These are phyloP conservation scores for Solanum dulcamara DNA, from an alignment of 257 asterid species.

Conservation along the genomic window DNA sequence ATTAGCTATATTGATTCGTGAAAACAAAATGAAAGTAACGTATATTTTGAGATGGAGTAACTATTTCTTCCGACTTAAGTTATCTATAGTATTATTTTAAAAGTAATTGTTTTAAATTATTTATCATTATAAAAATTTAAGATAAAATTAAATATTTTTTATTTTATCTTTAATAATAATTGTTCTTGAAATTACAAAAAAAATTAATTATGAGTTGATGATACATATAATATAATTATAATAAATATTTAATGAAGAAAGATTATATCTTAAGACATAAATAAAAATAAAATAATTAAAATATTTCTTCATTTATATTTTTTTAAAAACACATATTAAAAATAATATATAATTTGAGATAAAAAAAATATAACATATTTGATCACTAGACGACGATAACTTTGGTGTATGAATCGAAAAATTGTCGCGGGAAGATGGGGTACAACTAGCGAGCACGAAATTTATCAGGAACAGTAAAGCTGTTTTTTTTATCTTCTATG, in stretches of 20 bases:
- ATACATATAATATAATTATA: too few species aligned
- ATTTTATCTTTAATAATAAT: too few species aligned
- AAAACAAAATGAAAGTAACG: not conserved
- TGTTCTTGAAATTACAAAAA: too few species aligned
- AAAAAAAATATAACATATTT: not conserved
- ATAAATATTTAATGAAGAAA: too few species aligned
- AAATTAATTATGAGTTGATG: too few species aligned
- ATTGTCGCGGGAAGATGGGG: constrained; percentile 6
- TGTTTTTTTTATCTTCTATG: constrained; percentile 8
- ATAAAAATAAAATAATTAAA: too few species aligned
- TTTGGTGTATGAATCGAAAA: constrained; percentile 13
- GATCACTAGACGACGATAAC: not conserved
- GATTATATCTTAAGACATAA: too few species aligned
- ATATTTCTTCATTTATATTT: not conserved
- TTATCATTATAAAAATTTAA: too few species aligned
- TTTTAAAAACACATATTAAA: not conserved
- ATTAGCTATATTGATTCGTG: not conserved
- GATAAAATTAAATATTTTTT: too few species aligned
- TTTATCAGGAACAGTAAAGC: constrained; percentile 26
- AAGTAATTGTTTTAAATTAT: not conserved
- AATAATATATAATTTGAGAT: not conserved
- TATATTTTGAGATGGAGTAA: accelerated
- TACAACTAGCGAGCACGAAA: constrained; percentile 31
- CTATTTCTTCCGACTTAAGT: not conserved
- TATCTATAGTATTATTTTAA: not conserved